Percentiles rank a stretch among this genome's conserved stretches.
phyloP scores from a whole-genome alignment of 805 yeast genomes.

The Candida yuanshanica region DNA sequence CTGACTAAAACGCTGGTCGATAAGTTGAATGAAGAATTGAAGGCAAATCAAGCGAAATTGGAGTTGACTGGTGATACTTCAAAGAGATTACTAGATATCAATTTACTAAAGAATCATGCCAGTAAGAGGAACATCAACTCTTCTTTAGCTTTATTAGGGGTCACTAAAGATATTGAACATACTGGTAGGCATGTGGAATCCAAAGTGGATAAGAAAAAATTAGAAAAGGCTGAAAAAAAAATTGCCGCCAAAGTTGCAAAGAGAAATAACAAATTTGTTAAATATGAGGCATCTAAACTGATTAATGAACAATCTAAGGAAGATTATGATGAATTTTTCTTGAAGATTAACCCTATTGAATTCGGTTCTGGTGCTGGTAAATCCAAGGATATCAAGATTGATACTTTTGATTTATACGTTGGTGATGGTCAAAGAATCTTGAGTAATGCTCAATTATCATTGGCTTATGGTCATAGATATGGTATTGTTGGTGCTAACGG shows the following conservation, averaged over 20 bases:
- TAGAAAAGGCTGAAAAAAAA: constrained; percentile 95
- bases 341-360: constrained; percentile 92
- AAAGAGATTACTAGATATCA: constrained; percentile 75
- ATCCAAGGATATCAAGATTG: constrained; percentile 93
- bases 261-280: constrained; percentile 69
- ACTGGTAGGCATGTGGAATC: constrained; percentile 89
- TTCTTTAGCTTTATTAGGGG: constrained; percentile 71
- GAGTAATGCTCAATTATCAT: constrained; percentile 78
- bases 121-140: constrained; percentile 68
- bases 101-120: constrained; percentile 58
- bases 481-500: constrained; percentile 99
- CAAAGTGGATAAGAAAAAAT: constrained; percentile 91
- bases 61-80: constrained; percentile 84
- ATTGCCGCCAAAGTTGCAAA: constrained; percentile 96
- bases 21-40: constrained; percentile 45
- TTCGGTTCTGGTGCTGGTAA: constrained; percentile 88
- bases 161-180: constrained; percentile 81
- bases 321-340: constrained; percentile 91
- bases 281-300: constrained; percentile 92
- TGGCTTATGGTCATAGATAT: constrained; percentile 89
- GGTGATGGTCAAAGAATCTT: constrained; percentile 94
- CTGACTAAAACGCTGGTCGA: constrained; percentile 43
- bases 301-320: constrained; percentile 51
- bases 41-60: constrained; percentile 65
- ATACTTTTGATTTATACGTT: constrained; percentile 87